Conservation (phyloP, 2,329 filamentous ascomycete species). For the Diplodia sapinea region DNA sequence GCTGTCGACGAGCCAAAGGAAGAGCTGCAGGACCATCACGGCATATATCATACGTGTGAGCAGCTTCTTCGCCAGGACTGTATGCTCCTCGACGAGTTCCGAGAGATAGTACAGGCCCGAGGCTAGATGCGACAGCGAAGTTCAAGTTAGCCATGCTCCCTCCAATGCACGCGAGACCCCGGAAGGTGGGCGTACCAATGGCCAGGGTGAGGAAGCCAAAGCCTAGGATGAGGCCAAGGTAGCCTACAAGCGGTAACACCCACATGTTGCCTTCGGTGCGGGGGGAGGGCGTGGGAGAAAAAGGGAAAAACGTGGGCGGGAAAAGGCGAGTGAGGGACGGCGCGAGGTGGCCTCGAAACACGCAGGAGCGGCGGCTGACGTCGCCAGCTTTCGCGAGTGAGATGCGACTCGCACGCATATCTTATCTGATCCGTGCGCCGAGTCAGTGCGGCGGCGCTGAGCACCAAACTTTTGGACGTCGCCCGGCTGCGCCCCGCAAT, state of each 20-base stretch:
- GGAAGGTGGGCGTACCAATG: slow-evolving; percentile 67
- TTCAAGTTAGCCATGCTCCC: slow-evolving; percentile 2
- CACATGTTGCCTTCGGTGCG: slow-evolving; percentile 68
- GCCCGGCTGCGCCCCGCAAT: neutral
- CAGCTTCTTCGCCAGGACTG: slow-evolving; percentile 87
- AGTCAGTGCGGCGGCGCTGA: slow-evolving; percentile 7
- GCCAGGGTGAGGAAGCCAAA: slow-evolving; percentile 94
- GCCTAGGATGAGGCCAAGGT: slow-evolving; percentile 82
- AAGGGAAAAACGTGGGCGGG: neutral
- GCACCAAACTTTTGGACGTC: slow-evolving; percentile 29
- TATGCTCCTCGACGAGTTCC: slow-evolving; percentile 97
- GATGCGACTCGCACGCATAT: slow-evolving; percentile 7
- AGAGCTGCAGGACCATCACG: slow-evolving; percentile 74
- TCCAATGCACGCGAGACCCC: neutral
- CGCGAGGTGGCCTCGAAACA: slow-evolving; percentile 27
- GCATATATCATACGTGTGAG: slow-evolving; percentile 83
- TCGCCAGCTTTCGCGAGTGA: slow-evolving; percentile 17
- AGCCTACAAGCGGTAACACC: slow-evolving; percentile 92
- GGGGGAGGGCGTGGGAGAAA: neutral
- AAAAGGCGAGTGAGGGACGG: neutral
- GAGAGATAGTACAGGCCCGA: slow-evolving; percentile 99
- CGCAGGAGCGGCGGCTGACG: slow-evolving; percentile 29
- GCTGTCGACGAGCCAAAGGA: slow-evolving; percentile 81
- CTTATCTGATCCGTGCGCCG: slow-evolving; percentile 27
- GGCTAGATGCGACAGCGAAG: slow-evolving; percentile 57